These are phyloP conservation scores for Diplotaxis tenuifolia DNA, from an alignment of 345 rosid genomes.

Conservation along the genomic window DNA sequence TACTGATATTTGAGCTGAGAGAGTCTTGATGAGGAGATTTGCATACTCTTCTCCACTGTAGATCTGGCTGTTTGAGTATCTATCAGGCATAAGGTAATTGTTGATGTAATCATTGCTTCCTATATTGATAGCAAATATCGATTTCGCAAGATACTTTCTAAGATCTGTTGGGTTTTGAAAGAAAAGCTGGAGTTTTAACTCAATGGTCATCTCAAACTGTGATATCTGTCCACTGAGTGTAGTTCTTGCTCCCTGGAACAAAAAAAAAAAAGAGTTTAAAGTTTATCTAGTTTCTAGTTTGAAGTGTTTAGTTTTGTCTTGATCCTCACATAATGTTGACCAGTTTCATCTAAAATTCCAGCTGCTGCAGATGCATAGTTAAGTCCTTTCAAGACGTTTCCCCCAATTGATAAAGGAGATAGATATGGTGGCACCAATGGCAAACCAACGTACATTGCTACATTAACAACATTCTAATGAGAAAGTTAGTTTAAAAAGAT, in stretches of 20 bases:
- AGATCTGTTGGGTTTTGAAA: slow-evolving; percentile 32
- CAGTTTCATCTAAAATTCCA: slow-evolving; percentile 43
- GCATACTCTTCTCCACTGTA: slow-evolving; percentile 43
- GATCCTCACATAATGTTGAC: slow-evolving; percentile 31
- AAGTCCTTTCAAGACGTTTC: slow-evolving; percentile 30
- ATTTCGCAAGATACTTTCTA: slow-evolving; percentile 30
- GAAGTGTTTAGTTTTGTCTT: neutral
- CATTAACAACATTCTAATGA: neutral
- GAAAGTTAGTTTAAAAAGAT: neutral
- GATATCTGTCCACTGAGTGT: slow-evolving; percentile 35
- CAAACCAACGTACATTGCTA: slow-evolving; percentile 31
- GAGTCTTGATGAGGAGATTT: slow-evolving; percentile 40
- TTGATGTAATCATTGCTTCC: slow-evolving; percentile 57
- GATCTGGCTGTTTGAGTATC: slow-evolving; percentile 39
- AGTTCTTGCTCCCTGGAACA: slow-evolving; percentile 43
- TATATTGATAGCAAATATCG: slow-evolving; percentile 29
- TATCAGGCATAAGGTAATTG: slow-evolving; percentile 47
- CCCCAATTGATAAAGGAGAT: slow-evolving; percentile 31
- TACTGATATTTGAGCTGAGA: slow-evolving; percentile 27
- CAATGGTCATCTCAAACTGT: slow-evolving; percentile 36
- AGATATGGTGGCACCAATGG: slow-evolving; percentile 40
- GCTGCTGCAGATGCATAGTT: slow-evolving; percentile 50
- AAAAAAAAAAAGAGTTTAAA: neutral
- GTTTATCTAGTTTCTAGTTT: neutral
- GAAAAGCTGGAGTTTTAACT: slow-evolving; percentile 17